These are phyloP conservation scores for Geotrichum europaeum DNA, from an alignment of 1,139 yeast species.

Conservation along the genomic window DNA sequence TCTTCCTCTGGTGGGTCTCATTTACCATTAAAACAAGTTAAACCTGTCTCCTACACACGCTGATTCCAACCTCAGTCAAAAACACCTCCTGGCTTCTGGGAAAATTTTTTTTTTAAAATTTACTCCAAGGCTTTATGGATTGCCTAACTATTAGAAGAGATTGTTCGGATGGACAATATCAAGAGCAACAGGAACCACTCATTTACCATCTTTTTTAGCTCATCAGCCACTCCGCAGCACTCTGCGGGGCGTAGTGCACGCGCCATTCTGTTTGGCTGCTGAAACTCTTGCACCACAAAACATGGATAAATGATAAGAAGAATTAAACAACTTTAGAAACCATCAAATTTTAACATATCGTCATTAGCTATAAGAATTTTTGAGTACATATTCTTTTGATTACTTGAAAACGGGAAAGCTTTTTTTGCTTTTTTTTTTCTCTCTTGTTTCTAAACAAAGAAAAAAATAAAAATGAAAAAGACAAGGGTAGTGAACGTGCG, in stretches of 20 bases:
- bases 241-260: too few species aligned
- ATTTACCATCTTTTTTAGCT: not conserved
- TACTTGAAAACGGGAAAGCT: not conserved
- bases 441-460: not conserved
- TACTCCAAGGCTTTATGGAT: too few species aligned
- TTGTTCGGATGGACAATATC: too few species aligned
- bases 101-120: too few species aligned
- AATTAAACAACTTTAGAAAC: not conserved
- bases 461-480: not conserved
- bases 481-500: not conserved
- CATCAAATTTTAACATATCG: not conserved
- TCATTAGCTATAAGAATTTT: not conserved
- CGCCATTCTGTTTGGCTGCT: not conserved
- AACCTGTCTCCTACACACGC: too few species aligned
- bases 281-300: not conserved
- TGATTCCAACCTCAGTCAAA: too few species aligned
- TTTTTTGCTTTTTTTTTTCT: too few species aligned
- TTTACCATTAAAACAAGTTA: constrained; percentile 39
- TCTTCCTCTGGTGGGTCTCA: constrained; percentile 81
- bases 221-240: too few species aligned
- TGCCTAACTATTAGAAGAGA: too few species aligned
- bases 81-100: too few species aligned
- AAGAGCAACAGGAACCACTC: too few species aligned
- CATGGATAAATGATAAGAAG: not conserved
- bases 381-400: not conserved